phyloP scores from a whole-genome alignment of 805 yeast genomes.

The Priceomyces medius region DNA sequence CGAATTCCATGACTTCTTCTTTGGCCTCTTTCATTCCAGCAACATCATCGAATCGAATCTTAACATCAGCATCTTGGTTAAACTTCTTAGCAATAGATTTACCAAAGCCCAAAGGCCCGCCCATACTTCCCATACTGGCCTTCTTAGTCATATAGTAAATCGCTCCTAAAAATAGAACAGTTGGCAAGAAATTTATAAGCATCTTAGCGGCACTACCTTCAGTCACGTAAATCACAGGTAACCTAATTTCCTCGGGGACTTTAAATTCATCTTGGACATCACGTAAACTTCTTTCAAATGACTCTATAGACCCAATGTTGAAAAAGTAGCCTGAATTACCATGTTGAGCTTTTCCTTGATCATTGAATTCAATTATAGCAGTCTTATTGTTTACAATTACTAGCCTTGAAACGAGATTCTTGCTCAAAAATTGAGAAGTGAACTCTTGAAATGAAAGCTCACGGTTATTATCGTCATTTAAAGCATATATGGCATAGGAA shows the following conservation, averaged over 20 bases:
- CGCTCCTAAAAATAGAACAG: slow-evolving; percentile 84
- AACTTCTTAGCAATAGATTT: slow-evolving; percentile 88
- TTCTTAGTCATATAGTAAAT: slow-evolving; percentile 76
- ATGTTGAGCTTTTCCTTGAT: slow-evolving; percentile 53
- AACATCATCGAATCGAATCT: slow-evolving; percentile 86
- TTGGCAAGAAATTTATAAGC: slow-evolving; percentile 79
- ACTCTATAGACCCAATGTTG: slow-evolving; percentile 84
- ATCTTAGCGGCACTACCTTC: slow-evolving; percentile 67
- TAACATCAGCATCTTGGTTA: slow-evolving; percentile 88
- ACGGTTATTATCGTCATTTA: slow-evolving; percentile 20
- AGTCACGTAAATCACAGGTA: slow-evolving; percentile 79
- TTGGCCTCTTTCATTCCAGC: slow-evolving; percentile 98
- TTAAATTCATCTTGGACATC: slow-evolving; percentile 70
- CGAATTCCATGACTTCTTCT: slow-evolving; percentile 97
- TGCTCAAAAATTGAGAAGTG: slow-evolving; percentile 67
- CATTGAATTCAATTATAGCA: slow-evolving; percentile 70
- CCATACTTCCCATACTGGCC: slow-evolving; percentile 72
- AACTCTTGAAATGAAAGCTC: slow-evolving; percentile 94
- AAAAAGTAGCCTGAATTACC: slow-evolving; percentile 48
- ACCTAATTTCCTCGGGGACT: slow-evolving; percentile 58
- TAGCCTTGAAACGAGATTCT: slow-evolving; percentile 71
- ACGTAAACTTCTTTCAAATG: slow-evolving; percentile 77
- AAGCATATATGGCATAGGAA: slow-evolving; percentile 19
- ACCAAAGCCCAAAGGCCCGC: slow-evolving; percentile 81
- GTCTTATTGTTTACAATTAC: slow-evolving; percentile 72